Evolutionary conservation across 306 rosid species (phyloP), one percentile per base, ranked within the genome.

Genomic region (Casuarina glauca): DNA sequence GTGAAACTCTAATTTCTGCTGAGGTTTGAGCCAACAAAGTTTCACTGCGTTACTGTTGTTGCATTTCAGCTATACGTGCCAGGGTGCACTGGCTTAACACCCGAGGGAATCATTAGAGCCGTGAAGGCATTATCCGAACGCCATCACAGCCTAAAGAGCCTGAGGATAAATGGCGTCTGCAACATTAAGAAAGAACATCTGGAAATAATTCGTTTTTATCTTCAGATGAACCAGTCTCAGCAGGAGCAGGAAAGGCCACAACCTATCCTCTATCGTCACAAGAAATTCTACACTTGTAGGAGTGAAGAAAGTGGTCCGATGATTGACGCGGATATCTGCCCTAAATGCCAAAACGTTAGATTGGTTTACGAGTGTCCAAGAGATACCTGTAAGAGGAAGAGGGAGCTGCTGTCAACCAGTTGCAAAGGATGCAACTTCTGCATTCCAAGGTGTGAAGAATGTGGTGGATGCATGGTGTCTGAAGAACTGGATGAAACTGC

Each of bases 401-500:
- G 4, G 73, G 84, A 78, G 69, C n/a, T 69, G 70, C 45, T 72
- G 3, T 17, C 58, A 73, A 54, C 41, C 16, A 77, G 68, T 16
- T 88, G 97, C 67, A 87, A 82, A 73, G 97, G 85, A 36, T 94
- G 98, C 89, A 78, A 3, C n/a, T 50, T 74, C 72, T 90, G 98
- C 79, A 76, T 91, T 62, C 84, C 89, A 0, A 90, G 98, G 87
- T 95, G 98, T 69, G 88, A 70, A 78, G 90, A 92, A 75, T 95
- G 98, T 13, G 97, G 97, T 2, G 72, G 68, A 35, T 95, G 98
- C 69, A 7, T 88, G 17, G 85, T 19, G 35, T 63, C 76, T 1
- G 82, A 82, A 61, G 90, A 85, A 82, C 11, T 50, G 38, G 97
- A 89, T 75, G 92, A 83, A 41, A 74, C 84, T 79, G 91, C 85